Base-by-base conservation (phyloP, 257 asterid species). In the Cynanchum wilfordii region DNA sequence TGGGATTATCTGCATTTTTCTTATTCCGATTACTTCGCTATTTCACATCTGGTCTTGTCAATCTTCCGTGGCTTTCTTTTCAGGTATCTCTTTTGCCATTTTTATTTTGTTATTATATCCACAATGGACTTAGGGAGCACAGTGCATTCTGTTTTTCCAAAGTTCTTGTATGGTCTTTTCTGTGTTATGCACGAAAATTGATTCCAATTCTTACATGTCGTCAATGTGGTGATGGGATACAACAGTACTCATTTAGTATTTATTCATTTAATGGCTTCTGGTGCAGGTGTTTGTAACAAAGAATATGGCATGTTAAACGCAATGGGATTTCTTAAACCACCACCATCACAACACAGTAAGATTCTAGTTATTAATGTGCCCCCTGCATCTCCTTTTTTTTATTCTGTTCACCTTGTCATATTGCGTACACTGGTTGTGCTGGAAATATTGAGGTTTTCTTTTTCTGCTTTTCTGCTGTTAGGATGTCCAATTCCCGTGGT, bases 231-330 rank as follows among this genome's bases (percentile, higher is more conserved):
- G 56, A 45, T 25, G 73, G 45, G 29, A 20, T 27, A 19, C 57
- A 15, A 22, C 7, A 33, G 38, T 12, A 16, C 55, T 50, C 4
- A 20, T 58, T 56, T 49, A 29, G 65, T 58, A 54, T 47, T 75
- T 56, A 60, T 73, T 59, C 69, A 36, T 49, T 47, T 33, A 11
- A 25, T 74, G 66, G 74, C 57, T 77, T 77, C 52, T 54, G 77
- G 27, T 82, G 84, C 96, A 94, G 97, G 92, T 80, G 86, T 89
- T 66, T 94, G 97, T 86, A 94, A 91, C 86, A 94, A 87, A 85
- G 96, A 89, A 12, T 89, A 82, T 80, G 90, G 78, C 73, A 78
- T 87, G 83, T 76, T 91, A 77, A 77, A 86, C 89, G 85, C 87
- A 50, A 85, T 91, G 95, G 99, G 99, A 73, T 79, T 91, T 74